phyloP scores from a whole-genome alignment of 306 rosid species.

The Arachis hypogaea region DNA sequence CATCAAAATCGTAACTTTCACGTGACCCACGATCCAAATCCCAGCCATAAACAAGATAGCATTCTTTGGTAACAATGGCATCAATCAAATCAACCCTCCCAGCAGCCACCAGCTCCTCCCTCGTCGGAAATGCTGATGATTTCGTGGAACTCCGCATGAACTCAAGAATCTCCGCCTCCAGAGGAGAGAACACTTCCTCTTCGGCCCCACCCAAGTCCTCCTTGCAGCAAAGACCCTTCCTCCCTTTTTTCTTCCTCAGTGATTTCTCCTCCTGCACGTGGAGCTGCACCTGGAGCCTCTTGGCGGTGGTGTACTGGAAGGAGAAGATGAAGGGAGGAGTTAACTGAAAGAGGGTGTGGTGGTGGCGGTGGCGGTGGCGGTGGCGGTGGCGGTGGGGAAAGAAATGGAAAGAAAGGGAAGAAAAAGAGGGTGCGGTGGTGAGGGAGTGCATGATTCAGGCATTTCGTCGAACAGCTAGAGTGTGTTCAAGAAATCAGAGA shows the following conservation, averaged over 20 bases:
- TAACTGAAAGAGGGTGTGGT: constrained; percentile 21
- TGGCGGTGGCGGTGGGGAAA: not conserved
- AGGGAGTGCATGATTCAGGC: constrained; percentile 80
- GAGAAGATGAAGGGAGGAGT: constrained; percentile 16
- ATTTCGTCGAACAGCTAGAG: constrained; percentile 72
- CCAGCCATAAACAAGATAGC: constrained; percentile 95
- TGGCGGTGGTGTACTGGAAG: not conserved
- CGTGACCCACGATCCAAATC: constrained; percentile 49
- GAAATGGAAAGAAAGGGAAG: constrained; percentile 9
- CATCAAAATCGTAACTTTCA: constrained; percentile 26
- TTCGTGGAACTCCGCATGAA: constrained; percentile 74
- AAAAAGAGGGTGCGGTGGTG: constrained; percentile 33
- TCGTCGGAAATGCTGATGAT: constrained; percentile 71
- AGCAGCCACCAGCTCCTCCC: constrained; percentile 66
- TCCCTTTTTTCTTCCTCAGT: not conserved
- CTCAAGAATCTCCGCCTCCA: constrained; percentile 80
- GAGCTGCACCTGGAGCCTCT: not conserved
- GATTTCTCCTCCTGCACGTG: not conserved
- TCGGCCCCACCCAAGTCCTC: constrained; percentile 36
- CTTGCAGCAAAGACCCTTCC: constrained; percentile 48
- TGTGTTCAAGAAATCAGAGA: not conserved
- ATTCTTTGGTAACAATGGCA: constrained; percentile 69
- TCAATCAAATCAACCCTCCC: constrained; percentile 85
- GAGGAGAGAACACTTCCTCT: constrained; percentile 52
- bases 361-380: constrained; percentile 11